Base-by-base conservation (phyloP, 192 early-diverging fungal species). In the Neocallimastix lanati region DNA sequence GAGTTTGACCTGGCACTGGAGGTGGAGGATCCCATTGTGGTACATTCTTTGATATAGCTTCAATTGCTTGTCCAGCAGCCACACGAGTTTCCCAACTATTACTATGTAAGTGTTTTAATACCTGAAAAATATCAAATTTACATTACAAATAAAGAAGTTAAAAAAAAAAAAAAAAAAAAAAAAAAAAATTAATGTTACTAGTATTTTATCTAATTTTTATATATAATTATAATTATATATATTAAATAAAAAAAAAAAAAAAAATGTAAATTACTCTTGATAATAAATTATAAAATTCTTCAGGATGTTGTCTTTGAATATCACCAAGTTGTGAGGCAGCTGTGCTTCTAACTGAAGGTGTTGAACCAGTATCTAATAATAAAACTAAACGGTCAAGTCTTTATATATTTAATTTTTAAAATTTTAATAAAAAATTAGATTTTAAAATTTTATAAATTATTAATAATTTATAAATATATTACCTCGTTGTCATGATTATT, bases 251-350 rank as follows among this genome's bases (percentile, higher is more conserved):
- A n/a, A n/a, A n/a, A n/a, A n/a, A n/a, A n/a, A n/a, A n/a, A n/a
- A n/a, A n/a, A n/a, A n/a, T n/a, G n/a, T n/a, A n/a, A 21, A 86
- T 82, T 77, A 87, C 89, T 81, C 93, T 88, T 35, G 91, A 92
- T 33, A 99, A 86, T 13, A 99, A 88, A 77, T 90, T 90, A 82
- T 93, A 94, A 29, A 98, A 88, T 83, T 99, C 96, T 81, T 93
- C 88, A 2, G 96, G 96, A 78, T 98, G 93, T 81, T 96, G 94
- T 80, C 90, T 92, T 84, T 98, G 96, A 78, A 98, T 93, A 67
- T 95, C 93, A 27, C 96, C 98, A 76, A 99, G 86, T 83, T 99
- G 98, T 78, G 94, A 91, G 11, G 98, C 98, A 16, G 98, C 98
- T 18, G 96, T 95, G 35, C 86, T 84, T 21, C 98, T 83, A 76